Evolutionary conservation across 306 rosid species (phyloP), one percentile per base, ranked within the genome.

Genomic region (Trichosanthes cucumerina): DNA sequence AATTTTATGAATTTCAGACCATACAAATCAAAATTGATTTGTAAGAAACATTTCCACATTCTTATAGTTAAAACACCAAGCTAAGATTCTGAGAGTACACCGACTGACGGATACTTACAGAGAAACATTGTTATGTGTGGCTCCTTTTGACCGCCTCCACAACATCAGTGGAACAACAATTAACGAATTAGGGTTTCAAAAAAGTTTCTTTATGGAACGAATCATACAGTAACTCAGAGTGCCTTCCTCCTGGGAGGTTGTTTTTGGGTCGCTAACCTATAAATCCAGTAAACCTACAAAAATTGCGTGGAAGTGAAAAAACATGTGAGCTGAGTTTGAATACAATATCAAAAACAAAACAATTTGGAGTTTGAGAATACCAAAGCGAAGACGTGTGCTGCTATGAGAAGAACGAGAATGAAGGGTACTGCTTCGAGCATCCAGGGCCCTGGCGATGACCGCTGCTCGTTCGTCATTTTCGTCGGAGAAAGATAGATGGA

Each of bases 311-410:
- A 53, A 16, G 11, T 9, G 38, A 28, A 38, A 54, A 47, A n/a
- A 26, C 19, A 0, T 12, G 14, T 53, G 47, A 46, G 21, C 11
- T 7, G 57, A 31, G n/a, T 46, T 19, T 53, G 38, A n/a, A 74
- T 16, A 31, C 9, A 50, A 4, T 47, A 10, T 4, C 23, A 18
- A 15, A 24, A 50, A 4, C 4, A 21, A 34, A 18, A 15, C 18
- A 18, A 24, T 50, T 50, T 18, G 4, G 31, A 74, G 46, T 50
- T 52, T 0, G 46, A 13, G 36, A 19, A 19, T 82, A 95, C 99
- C 97, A 95, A 78, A 28, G 99, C 97, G 79, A 92, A 56, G 82
- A 95, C 90, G 34, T 95, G 99, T 75, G 90, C 87, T 14, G 93
- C 99, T 12, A 92, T 91, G 9, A 95, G 85, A 33, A 89, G 15